These are phyloP conservation scores for Hygrocybe coccinea DNA, from an alignment of 768 basidiomycete species.

Conservation along the genomic window DNA sequence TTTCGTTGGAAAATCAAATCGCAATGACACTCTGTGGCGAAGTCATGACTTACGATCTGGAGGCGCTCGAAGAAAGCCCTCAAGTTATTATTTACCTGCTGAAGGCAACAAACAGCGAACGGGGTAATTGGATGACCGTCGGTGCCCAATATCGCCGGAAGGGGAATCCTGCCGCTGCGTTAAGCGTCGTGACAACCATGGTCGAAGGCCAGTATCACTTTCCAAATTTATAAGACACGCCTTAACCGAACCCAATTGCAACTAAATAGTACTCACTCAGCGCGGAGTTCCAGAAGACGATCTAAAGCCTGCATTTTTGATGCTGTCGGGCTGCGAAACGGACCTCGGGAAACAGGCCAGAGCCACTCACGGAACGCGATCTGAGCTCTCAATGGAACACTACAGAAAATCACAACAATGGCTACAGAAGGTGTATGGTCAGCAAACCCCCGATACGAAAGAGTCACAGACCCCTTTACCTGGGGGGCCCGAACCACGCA, in stretches of 20 bases:
- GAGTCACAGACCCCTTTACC: background rate
- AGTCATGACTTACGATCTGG: conserved; percentile 40
- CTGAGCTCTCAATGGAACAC: conserved; percentile 33
- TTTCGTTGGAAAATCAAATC: conserved; percentile 26
- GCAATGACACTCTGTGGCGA: conserved; percentile 38
- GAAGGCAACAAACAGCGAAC: conserved; percentile 40
- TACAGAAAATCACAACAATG: conserved; percentile 39
- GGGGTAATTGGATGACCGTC: conserved; percentile 53
- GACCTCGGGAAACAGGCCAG: conserved; percentile 40
- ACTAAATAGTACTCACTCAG: conserved; percentile 36
- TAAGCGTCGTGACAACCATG: conserved; percentile 41
- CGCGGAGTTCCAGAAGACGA: conserved; percentile 34
- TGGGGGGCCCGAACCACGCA: no score
- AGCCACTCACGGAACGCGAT: conserved; percentile 18
- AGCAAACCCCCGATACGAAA: conserved; percentile 4
- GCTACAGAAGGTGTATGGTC: conserved; percentile 48
- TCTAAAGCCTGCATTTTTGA: conserved; percentile 47
- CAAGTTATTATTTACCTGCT: conserved; percentile 43
- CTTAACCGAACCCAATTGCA: background rate
- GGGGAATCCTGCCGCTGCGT: conserved; percentile 43
- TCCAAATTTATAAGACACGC: background rate
- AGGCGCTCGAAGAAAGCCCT: conserved; percentile 41
- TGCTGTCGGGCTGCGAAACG: conserved; percentile 51
- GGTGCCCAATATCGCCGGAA: conserved; percentile 49
- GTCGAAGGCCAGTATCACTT: conserved; percentile 37